Percentiles rank a stretch among this genome's conserved stretches.
These are phyloP conservation scores for Nicotiana benthamiana DNA, from an alignment of 257 asterid species.

Conservation along the genomic window DNA sequence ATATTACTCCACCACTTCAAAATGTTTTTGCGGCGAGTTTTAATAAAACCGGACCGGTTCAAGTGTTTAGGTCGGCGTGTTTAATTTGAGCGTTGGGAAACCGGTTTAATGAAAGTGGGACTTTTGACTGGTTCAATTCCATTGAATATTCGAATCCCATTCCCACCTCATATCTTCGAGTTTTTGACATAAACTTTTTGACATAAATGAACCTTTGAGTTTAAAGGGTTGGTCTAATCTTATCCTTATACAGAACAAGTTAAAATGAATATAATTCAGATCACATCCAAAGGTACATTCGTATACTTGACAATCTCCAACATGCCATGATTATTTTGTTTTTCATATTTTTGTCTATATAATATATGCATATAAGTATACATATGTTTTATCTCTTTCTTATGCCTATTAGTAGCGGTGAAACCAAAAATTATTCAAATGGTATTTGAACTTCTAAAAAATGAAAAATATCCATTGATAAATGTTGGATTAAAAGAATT, in stretches of 20 bases:
- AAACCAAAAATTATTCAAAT: too few species aligned
- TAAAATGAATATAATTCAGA: too few species aligned
- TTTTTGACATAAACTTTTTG: neutral
- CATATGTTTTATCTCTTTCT: too few species aligned
- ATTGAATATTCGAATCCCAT: neutral
- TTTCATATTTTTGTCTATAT: too few species aligned
- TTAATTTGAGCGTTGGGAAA: neutral
- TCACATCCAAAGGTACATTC: too few species aligned
- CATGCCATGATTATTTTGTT: too few species aligned
- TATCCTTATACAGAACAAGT: too few species aligned
- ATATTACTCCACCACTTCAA: neutral
- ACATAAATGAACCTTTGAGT: neutral
- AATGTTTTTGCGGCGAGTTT: neutral
- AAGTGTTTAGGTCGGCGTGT: neutral
- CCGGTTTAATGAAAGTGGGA: neutral
- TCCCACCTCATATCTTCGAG: neutral
- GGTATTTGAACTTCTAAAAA: too few species aligned
- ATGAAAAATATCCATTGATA: neutral
- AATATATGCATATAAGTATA: too few species aligned
- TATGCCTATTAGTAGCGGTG: too few species aligned
- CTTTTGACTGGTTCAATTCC: constrained; percentile 1
- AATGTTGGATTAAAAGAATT: too few species aligned
- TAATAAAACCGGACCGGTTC: neutral
- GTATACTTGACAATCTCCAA: too few species aligned
- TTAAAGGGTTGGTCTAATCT: neutral